Percentiles rank a stretch among this genome's conserved stretches.
Conservation (phyloP, 2,329 filamentous ascomycete genomes). For the Ciborinia camelliae region DNA sequence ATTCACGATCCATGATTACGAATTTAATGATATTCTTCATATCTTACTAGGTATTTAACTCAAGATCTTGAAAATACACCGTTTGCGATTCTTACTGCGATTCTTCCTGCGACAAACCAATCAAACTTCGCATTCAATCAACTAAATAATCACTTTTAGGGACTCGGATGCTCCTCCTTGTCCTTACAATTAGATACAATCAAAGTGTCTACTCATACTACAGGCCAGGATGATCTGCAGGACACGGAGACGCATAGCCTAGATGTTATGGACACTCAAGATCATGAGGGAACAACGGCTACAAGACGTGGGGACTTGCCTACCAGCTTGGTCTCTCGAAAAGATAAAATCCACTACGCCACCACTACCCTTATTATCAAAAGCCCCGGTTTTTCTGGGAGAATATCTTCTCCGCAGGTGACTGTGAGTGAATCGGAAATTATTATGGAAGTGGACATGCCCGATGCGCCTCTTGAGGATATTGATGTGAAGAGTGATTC, state of each 20-base stretch:
- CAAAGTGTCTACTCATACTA: conserved; percentile 38
- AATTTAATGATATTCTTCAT: conserved; percentile 13
- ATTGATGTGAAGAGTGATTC: conserved; percentile 56
- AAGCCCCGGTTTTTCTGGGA: conserved; percentile 32
- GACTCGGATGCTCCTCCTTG: conserved; percentile 36
- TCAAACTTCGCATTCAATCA: background rate
- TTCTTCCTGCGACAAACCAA: conserved; percentile 18
- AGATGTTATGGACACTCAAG: conserved; percentile 37
- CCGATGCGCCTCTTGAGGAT: conserved; percentile 25
- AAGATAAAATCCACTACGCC: conserved; percentile 27
- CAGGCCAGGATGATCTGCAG: conserved; percentile 35
- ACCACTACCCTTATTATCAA: conserved; percentile 23
- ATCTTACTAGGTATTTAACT: background rate
- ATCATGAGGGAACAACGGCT: conserved; percentile 28
- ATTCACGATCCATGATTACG: conserved; percentile 20
- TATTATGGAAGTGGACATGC: conserved; percentile 28
- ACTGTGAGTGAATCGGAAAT: conserved; percentile 21
- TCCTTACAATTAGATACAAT: conserved; percentile 33
- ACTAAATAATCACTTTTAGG: conserved; percentile 5
- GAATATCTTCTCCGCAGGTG: conserved; percentile 36
- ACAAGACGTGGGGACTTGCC: conserved; percentile 28
- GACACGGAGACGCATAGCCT: conserved; percentile 33
- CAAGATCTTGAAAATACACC: background rate
- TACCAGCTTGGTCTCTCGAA: conserved; percentile 23
- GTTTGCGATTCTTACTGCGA: background rate